A percentile compares a stretch with the other conserved stretches of the same genome.
phyloP scores from a whole-genome alignment of 2,329 filamentous ascomycete genomes.

The Lomentospora prolificans region DNA sequence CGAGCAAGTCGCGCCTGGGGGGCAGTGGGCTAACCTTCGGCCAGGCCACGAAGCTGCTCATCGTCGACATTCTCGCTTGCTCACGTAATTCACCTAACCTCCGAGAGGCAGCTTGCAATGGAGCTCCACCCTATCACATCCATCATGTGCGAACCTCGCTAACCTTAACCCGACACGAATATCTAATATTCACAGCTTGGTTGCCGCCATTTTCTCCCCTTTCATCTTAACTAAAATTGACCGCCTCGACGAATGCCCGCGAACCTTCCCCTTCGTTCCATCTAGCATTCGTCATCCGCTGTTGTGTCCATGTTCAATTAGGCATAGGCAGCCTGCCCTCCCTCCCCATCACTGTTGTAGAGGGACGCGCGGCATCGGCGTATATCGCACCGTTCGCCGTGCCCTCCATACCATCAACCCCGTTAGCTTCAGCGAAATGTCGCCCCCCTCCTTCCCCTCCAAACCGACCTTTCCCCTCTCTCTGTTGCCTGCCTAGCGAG shows the following conservation, averaged over 20 bases:
- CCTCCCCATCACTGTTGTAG: not conserved
- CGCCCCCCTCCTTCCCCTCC: not conserved
- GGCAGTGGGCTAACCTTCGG: no score
- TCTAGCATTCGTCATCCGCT: not conserved
- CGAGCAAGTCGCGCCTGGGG: no score
- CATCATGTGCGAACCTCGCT: not conserved
- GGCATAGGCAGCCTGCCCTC: not conserved
- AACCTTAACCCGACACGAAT: not conserved
- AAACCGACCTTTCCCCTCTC: not conserved
- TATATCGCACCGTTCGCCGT: slow-evolving; percentile 2
- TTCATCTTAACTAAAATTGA: not conserved
- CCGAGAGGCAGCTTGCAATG: not conserved
- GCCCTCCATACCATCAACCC: not conserved
- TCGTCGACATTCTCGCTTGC: not conserved
- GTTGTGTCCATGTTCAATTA: not conserved
- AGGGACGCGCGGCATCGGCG: slow-evolving; percentile 1
- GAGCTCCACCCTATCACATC: not conserved
- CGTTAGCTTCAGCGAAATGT: not conserved
- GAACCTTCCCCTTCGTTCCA: not conserved
- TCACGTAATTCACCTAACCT: not conserved
- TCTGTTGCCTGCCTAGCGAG: not conserved
- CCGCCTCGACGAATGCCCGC: not conserved
- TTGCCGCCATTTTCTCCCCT: not conserved
- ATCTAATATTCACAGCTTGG: not conserved
- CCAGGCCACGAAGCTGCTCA: no score